These are phyloP conservation scores for Mimosa bimucronata DNA, from an alignment of 306 rosid genomes.

Conservation along the genomic window DNA sequence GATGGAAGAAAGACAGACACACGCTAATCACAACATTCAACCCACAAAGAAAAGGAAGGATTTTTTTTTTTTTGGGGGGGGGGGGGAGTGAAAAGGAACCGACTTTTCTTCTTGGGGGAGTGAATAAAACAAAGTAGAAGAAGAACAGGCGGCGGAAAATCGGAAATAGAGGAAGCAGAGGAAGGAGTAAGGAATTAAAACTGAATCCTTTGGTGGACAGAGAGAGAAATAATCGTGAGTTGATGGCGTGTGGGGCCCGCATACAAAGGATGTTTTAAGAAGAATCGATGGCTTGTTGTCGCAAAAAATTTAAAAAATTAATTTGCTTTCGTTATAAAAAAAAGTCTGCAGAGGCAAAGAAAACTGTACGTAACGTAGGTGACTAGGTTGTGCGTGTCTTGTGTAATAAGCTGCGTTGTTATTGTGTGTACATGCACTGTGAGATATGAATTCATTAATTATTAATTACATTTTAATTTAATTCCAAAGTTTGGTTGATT, in stretches of 20 bases:
- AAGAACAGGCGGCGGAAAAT: slow-evolving; percentile 18
- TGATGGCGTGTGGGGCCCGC: slow-evolving; percentile 13
- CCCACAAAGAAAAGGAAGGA: not conserved
- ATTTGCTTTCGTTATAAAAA: not conserved
- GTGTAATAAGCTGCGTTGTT: not conserved
- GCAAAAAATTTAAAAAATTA: not conserved
- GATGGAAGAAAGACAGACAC: slow-evolving; percentile 3
- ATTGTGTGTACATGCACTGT: not conserved
- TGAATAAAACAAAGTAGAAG: slow-evolving; percentile 3
- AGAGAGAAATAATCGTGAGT: slow-evolving; percentile 24
- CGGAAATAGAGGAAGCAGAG: slow-evolving; percentile 22
- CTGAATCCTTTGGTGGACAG: not conserved
- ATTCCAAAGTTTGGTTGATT: not conserved
- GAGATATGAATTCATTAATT: not conserved
- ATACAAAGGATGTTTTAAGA: slow-evolving; percentile 1
- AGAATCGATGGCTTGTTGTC: slow-evolving; percentile 33
- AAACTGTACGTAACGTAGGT: not conserved
- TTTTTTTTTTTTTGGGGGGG: slow-evolving; percentile 8
- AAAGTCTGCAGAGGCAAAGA: not conserved
- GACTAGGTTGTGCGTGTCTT: not conserved
- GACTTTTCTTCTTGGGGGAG: slow-evolving; percentile 13
- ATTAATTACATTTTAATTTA: not conserved
- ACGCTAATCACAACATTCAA: slow-evolving; percentile 24
- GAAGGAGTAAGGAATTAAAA: slow-evolving; percentile 27
- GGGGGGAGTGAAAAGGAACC: not conserved